Evolutionary conservation across 208 protist genomes (phyloP).

Genomic region (Strigomonas culicis): DNA sequence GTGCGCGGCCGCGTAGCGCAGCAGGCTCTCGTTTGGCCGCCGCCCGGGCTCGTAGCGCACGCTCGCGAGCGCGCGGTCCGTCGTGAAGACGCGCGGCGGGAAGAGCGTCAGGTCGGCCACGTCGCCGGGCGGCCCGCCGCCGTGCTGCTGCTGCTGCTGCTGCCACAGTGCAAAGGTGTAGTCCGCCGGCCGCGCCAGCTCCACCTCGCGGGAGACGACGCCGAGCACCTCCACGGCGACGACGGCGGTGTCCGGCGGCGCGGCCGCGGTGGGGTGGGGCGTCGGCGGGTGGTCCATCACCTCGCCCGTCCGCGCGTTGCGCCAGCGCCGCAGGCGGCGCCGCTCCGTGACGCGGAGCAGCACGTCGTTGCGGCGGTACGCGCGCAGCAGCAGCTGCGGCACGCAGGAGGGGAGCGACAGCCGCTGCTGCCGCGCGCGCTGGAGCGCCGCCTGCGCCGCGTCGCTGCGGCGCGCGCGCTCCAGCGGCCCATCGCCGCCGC

Average conservation of each 20-base stretch:
- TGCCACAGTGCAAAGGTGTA: conserved; percentile 55
- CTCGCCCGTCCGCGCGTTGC: conserved; percentile 39
- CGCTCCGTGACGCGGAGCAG: conserved; percentile 50
- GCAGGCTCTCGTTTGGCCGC: no score
- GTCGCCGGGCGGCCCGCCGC: no score
- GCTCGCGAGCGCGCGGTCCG: no score
- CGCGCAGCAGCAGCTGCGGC: conserved; percentile 66
- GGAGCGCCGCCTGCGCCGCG: neutral
- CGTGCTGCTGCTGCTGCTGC: no score
- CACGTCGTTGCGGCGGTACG: conserved; percentile 75
- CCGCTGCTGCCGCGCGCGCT: conserved; percentile 9
- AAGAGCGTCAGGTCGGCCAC: no score
- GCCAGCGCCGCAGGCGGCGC: conserved; percentile 39
- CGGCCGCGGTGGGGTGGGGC: conserved; percentile 10
- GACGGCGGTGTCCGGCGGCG: neutral
- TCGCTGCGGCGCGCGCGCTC: neutral
- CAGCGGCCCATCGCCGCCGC: neutral
- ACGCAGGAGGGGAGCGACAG: conserved; percentile 36
- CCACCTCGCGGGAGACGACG: conserved; percentile 72
- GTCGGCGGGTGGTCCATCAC: conserved; percentile 31
- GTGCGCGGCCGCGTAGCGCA: neutral
- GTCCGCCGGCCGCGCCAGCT: conserved; percentile 67
- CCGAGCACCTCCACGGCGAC: conserved; percentile 45
- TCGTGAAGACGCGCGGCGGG: no score
- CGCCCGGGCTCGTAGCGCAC: no score